A percentile compares a stretch with the other conserved stretches of the same genome.
phyloP scores from a whole-genome alignment of 1,284 basidiomycete genomes.

The Phlebopus sp. region DNA sequence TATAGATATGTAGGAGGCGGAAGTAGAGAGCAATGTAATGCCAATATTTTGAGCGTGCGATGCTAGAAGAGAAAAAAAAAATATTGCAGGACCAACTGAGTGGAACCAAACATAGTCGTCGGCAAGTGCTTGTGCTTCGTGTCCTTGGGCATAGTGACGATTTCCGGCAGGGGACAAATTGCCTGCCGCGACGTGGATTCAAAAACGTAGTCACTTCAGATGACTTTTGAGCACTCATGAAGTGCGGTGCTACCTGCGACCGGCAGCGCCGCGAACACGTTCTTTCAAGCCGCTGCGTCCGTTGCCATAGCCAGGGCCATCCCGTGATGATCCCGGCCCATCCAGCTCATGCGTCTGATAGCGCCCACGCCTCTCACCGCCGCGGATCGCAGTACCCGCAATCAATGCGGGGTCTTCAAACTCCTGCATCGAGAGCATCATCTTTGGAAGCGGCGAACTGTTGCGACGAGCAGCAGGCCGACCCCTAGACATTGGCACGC shows the following conservation, averaged over 20 bases:
- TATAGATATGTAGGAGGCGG: slow-evolving; percentile 37
- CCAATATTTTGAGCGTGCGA: slow-evolving; percentile 24
- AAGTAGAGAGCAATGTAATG: slow-evolving; percentile 28
- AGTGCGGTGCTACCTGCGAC: slow-evolving; percentile 25
- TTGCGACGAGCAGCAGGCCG: slow-evolving; percentile 45
- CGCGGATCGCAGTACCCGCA: slow-evolving; percentile 17
- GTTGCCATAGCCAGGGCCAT: slow-evolving; percentile 51
- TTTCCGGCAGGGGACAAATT: slow-evolving; percentile 9
- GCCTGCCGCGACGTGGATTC: background rate
- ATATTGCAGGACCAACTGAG: slow-evolving; percentile 14
- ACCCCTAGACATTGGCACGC: slow-evolving; percentile 39
- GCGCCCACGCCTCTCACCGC: slow-evolving; percentile 42
- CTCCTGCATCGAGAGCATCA: slow-evolving; percentile 34
- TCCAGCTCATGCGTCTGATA: slow-evolving; percentile 47
- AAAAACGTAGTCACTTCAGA: slow-evolving; percentile 4
- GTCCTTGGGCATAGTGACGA: slow-evolving; percentile 13
- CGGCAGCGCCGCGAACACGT: slow-evolving; percentile 41
- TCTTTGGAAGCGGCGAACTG: slow-evolving; percentile 50
- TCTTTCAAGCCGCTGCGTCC: slow-evolving; percentile 58
- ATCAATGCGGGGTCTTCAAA: slow-evolving; percentile 34
- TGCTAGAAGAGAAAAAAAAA: slow-evolving; percentile 9
- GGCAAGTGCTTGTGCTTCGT: slow-evolving; percentile 27
- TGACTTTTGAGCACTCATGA: background rate
- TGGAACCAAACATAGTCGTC: slow-evolving; percentile 18
- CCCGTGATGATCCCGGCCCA: slow-evolving; percentile 35